These are phyloP conservation scores for Diutina catenulata DNA, from an alignment of 1,139 yeast genomes.

Conservation along the genomic window DNA sequence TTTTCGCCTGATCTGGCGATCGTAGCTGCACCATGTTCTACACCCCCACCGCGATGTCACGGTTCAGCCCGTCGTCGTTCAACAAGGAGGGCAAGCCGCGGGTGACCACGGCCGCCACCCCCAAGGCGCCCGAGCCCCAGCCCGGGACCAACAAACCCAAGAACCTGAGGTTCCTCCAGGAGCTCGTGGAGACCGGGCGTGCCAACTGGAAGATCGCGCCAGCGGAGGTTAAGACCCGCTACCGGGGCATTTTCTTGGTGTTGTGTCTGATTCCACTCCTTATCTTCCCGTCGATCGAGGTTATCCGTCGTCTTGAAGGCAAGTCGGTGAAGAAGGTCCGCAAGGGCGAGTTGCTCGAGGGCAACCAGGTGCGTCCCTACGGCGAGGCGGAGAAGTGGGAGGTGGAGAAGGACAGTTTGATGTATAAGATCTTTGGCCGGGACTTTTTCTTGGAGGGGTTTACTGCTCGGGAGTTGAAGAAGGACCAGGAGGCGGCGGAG, in stretches of 20 bases:
- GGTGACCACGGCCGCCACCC: conserved; percentile 1
- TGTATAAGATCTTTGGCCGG: conserved; percentile 29
- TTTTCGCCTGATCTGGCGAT: too few relatives aligned
- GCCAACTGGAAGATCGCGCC: conserved; percentile 40
- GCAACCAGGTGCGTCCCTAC: conserved; percentile 20
- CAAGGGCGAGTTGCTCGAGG: conserved; percentile 27
- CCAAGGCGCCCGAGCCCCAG: background rate
- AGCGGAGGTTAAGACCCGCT: conserved; percentile 23
- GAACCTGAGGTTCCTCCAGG: conserved; percentile 9
- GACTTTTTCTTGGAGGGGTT: conserved; percentile 37
- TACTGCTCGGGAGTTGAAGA: conserved; percentile 31
- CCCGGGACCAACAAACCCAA: conserved; percentile 4
- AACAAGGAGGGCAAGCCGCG: conserved; percentile 7
- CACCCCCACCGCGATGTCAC: conserved; percentile 1
- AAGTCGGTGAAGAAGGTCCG: conserved; percentile 30
- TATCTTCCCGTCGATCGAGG: conserved; percentile 23
- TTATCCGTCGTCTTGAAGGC: conserved; percentile 29
- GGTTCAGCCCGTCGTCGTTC: conserved; percentile 7
- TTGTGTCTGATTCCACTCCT: conserved; percentile 29
- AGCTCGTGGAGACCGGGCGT: conserved; percentile 21
- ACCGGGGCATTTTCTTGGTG: conserved; percentile 28
- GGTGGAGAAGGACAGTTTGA: conserved; percentile 24
- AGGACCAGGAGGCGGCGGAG: too few relatives aligned
- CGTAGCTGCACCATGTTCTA: too few relatives aligned
- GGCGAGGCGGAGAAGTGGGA: conserved; percentile 31